Conservation (phyloP, 1,284 basidiomycete genomes). For the Cryptococcus sp. region DNA sequence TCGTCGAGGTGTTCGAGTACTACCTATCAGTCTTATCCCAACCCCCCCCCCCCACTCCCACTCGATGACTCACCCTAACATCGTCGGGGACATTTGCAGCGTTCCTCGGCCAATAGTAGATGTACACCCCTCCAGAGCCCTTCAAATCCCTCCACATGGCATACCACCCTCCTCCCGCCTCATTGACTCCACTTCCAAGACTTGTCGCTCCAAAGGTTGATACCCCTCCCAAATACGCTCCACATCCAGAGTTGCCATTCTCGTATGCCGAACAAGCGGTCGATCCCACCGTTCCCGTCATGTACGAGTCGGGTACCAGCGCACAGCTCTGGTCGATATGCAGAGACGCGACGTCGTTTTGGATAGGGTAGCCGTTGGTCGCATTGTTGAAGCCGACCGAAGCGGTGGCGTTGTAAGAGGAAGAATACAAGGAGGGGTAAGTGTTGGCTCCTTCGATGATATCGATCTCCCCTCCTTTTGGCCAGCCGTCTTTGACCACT, state of each 20-base stretch:
- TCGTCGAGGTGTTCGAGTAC: conserved; percentile 19
- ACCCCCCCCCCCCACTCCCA: background rate
- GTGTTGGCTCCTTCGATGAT: conserved; percentile 73
- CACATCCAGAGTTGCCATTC: conserved; percentile 61
- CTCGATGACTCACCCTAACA: conserved; percentile 26
- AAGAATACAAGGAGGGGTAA: conserved; percentile 21
- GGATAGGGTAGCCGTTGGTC: conserved; percentile 46
- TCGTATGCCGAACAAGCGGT: conserved; percentile 56
- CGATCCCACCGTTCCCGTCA: conserved; percentile 21
- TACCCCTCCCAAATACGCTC: conserved; percentile 50
- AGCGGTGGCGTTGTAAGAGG: conserved; percentile 25
- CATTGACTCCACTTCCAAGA: conserved; percentile 32
- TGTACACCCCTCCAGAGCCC: conserved; percentile 29
- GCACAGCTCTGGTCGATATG: conserved; percentile 59
- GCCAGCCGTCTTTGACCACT: conserved; percentile 59
- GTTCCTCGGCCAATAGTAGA: conserved; percentile 39
- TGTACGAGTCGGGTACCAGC: conserved; percentile 51
- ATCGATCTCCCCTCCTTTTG: conserved; percentile 71
- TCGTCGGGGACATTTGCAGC: conserved; percentile 34
- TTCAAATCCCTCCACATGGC: conserved; percentile 50
- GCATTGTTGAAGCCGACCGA: conserved; percentile 14
- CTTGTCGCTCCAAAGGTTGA: conserved; percentile 23
- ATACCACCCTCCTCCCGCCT: conserved; percentile 70
- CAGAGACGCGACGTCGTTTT: conserved; percentile 56
- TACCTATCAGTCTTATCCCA: conserved; percentile 6